Percentiles rank a stretch among this genome's conserved stretches.
These are phyloP conservation scores for Blepharisma japonicum DNA, from an alignment of 73 alveolate species.

Conservation along the genomic window DNA sequence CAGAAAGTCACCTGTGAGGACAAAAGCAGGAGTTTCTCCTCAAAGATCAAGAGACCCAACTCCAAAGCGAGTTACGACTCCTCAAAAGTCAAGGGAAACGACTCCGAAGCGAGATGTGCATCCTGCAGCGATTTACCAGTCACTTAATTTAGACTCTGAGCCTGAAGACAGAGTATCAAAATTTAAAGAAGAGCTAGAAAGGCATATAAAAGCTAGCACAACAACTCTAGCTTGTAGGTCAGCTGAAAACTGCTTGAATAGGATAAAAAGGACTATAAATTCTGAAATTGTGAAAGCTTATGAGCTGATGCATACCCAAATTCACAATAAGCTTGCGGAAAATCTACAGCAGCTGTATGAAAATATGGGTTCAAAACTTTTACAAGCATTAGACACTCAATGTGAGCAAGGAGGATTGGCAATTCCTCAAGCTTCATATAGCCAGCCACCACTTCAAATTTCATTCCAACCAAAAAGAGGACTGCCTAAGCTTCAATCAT, in stretches of 20 bases:
- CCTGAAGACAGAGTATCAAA: neutral
- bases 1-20: too few species aligned
- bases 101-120: neutral
- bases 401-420: neutral
- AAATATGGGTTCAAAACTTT: neutral
- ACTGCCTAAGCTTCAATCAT: constrained; percentile 19
- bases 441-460: neutral
- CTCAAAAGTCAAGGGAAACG: constrained; percentile 8
- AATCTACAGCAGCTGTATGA: neutral
- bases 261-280: neutral
- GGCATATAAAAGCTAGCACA: constrained; percentile 19
- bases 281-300: constrained; percentile 20
- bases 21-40: too few species aligned
- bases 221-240: constrained; percentile 19
- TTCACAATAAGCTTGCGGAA: neutral
- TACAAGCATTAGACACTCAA: neutral
- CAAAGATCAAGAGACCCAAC: too few species aligned
- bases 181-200: constrained; percentile 21
- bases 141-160: neutral
- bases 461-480: constrained; percentile 28
- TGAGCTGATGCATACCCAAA: neutral
- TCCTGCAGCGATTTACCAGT: neutral
- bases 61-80: neutral
- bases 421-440: constrained; percentile 2
- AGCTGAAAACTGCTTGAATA: constrained; percentile 26